Conservation (phyloP, 2,329 filamentous ascomycete genomes). For the Nemania abortiva region DNA sequence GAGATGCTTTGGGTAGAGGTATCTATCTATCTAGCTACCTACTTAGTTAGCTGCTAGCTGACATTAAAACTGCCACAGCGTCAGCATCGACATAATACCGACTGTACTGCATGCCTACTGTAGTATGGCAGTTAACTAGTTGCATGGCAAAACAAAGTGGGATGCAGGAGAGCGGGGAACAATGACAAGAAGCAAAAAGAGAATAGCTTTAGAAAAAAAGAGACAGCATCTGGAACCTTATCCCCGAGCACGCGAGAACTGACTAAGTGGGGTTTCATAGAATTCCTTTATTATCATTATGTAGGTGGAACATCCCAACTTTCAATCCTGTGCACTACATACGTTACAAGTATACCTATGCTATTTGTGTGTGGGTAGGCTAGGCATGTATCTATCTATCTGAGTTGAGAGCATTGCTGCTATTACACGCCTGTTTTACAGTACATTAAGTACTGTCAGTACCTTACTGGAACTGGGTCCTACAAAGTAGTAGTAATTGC, state of each 20-base stretch:
- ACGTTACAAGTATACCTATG: background rate
- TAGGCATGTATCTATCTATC: too few species aligned
- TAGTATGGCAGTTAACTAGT: too few species aligned
- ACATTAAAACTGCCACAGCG: too few species aligned
- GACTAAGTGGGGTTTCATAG: slow-evolving; percentile 9
- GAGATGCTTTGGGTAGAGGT: too few species aligned
- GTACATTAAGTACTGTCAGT: background rate
- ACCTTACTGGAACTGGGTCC: background rate
- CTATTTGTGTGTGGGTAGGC: too few species aligned
- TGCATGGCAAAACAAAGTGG: slow-evolving; percentile 11
- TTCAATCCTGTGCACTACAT: background rate
- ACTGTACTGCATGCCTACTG: too few species aligned
- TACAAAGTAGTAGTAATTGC: background rate
- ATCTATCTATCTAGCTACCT: too few species aligned
- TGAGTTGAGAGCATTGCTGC: too few species aligned
- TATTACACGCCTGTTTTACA: background rate
- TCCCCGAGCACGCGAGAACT: background rate
- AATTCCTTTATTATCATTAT: slow-evolving; percentile 23
- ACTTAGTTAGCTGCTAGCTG: too few species aligned
- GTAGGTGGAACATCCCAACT: slow-evolving; percentile 8
- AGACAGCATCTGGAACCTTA: background rate
- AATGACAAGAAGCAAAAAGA: background rate
- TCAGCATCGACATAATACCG: too few species aligned
- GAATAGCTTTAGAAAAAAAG: background rate
- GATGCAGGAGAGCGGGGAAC: slow-evolving; percentile 28